Percentiles rank a stretch among this genome's conserved stretches.
phyloP scores from a whole-genome alignment of 1,139 yeast genomes.

The Scheffersomyces titani region DNA sequence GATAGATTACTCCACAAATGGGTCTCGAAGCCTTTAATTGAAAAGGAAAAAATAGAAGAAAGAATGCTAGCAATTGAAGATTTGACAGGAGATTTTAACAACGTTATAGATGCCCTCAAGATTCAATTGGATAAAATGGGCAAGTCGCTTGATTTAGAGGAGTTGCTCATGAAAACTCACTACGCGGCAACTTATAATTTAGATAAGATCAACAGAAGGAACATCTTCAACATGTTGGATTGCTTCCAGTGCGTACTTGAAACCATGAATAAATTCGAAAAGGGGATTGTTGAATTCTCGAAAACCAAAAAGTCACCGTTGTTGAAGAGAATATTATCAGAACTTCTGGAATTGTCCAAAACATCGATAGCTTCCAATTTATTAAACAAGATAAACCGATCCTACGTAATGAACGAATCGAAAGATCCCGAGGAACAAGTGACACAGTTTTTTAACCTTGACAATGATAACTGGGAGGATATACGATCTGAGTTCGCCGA shows the following conservation, averaged over 20 bases:
- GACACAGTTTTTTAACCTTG: conserved; percentile 54
- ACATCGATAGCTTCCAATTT: conserved; percentile 27
- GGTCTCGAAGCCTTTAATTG: conserved; percentile 71
- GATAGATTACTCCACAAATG: conserved; percentile 64
- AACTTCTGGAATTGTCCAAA: conserved; percentile 16
- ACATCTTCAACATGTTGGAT: conserved; percentile 60
- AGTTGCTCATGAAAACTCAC: conserved; percentile 64
- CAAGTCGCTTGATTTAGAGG: conserved; percentile 58
- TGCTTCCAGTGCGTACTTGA: conserved; percentile 44
- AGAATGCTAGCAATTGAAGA: conserved; percentile 69
- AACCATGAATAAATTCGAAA: conserved; percentile 27
- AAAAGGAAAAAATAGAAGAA: conserved; percentile 51
- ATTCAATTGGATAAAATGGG: conserved; percentile 38
- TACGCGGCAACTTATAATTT: conserved; percentile 42
- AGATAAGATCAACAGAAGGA: conserved; percentile 62
- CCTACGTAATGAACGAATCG: conserved; percentile 54
- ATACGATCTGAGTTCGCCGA: conserved; percentile 41
- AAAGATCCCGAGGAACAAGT: conserved; percentile 47
- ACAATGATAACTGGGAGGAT: conserved; percentile 38
- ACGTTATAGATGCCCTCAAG: conserved; percentile 55
- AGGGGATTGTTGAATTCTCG: conserved; percentile 11
- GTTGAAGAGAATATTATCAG: conserved; percentile 24
- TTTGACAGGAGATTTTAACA: conserved; percentile 45
- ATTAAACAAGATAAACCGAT: conserved; percentile 56
- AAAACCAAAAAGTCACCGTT: conserved; percentile 23